Evolutionary conservation across 495 filamentous ascomycete species (phyloP), one percentile per base, ranked within the genome.

Genomic region (Penicillium coprophilum): DNA sequence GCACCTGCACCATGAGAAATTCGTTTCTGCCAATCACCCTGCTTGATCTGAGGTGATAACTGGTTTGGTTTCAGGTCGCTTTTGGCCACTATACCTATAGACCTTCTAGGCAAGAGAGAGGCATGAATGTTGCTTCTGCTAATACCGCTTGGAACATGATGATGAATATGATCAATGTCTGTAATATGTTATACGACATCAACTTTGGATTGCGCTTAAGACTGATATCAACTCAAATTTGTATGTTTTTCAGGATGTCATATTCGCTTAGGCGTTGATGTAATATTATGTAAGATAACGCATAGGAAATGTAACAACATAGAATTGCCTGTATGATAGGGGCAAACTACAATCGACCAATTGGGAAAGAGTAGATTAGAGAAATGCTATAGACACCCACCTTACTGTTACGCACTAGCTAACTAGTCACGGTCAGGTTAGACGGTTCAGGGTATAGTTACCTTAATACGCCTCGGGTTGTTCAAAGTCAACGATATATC

Each of bases 1-100:
- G 45, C 50, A 3, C 53, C 59, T 57, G 45, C 59, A 57, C 46
- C 55, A 62, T 55, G 61, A 57, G 10, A 49, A 57, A 27, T 30
- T 31, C 1, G 7, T n/a, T 30, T 31, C 9, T 15, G 27, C 27
- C 10, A 4, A 1, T 17, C 23, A 17, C 34, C 34, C 34, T 46
- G 44, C 24, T 46, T 30, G 13, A 24, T 46, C 13, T 44, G 13
- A 15, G n/a, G 27, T 10, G 23, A 46, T 46, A 4, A 17, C 17
- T 46, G 23, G 23, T 19, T 28, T 19, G 23, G 15, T 28, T 11
- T 28, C 24, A 17, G 6, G 24, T 46, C 19, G 24, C 23, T 30
- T 28, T 46, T 46, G 24, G 44, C 9, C 44, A 17, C 15, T 17
- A 28, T 28, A 28, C 44, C 24, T 15, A 30, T 46, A 46, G 24